Evolutionary conservation across 163 green algal genomes (phyloP), one percentile per base, ranked within the genome.

Genomic region (Scenedesmus sp.): DNA sequence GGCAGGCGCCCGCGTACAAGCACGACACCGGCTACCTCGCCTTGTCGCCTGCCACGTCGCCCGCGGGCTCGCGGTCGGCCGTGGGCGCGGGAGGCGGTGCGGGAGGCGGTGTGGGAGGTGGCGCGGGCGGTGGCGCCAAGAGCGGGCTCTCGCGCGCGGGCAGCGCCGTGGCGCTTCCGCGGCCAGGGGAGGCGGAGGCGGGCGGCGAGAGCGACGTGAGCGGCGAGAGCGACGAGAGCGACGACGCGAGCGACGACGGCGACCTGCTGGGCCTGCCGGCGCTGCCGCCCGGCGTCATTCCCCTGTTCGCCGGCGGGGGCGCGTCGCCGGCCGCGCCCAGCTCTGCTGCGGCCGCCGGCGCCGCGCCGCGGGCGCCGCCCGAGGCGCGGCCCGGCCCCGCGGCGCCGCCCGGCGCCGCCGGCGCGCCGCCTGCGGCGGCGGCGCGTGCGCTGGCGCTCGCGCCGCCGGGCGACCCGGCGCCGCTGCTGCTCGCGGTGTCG

Each of bases 401-500:
- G n/a, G n/a, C n/a, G n/a, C n/a, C n/a, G n/a, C n/a, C n/a, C n/a
- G n/a, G n/a, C n/a, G n/a, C n/a, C n/a, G n/a, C n/a, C n/a, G n/a
- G n/a, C n/a, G n/a, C n/a, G n/a, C n/a, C n/a, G n/a, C n/a, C n/a
- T n/a, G n/a, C n/a, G n/a, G n/a, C n/a, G n/a, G n/a, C n/a, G n/a
- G n/a, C n/a, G n/a, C n/a, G n/a, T n/a, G n/a, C n/a, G 29, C 44
- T 60, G 42, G 18, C 26, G 4, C 26, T 70, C 5, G 57, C 28
- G 1, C 44, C 57, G 15, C 57, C 57, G 24, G 60, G 18, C 34
- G 22, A 31, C 2, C 1, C 14, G 29, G 29, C 34, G 31, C 36
- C 71, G 14, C 31, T 54, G 47, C 33, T 72, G 50, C 51, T 74
- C 22, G 74, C 74, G 29, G 62, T 81, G 29, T 69, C 45, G 1